Evolutionary conservation across 768 basidiomycete genomes (phyloP).

Genomic region (Cystoderma amianthinum): DNA sequence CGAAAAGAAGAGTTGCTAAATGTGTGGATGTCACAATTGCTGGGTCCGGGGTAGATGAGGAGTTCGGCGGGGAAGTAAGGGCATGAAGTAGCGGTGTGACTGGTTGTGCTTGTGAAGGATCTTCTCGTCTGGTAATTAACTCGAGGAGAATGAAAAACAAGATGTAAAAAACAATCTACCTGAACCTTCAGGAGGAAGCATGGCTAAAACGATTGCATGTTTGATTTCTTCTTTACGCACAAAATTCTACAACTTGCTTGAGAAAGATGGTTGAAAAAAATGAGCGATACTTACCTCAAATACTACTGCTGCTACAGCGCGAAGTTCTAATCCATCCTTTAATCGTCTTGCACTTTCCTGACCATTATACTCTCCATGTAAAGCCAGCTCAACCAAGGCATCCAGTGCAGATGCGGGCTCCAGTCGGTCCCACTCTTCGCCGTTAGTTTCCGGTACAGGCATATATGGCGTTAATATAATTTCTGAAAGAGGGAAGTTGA

Average conservation of each 20-base stretch:
- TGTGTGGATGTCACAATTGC: constrained; percentile 58
- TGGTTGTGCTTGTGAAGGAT: constrained; percentile 29
- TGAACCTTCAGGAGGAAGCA: constrained; percentile 56
- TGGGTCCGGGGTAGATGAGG: constrained; percentile 43
- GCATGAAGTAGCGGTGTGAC: constrained; percentile 65
- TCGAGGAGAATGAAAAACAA: neutral
- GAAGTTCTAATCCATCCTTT: constrained; percentile 65
- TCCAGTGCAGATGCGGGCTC: constrained; percentile 78
- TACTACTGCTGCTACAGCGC: constrained; percentile 70
- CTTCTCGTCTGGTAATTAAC: constrained; percentile 10
- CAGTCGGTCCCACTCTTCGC: constrained; percentile 90
- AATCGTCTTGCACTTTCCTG: constrained; percentile 46
- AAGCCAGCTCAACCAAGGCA: constrained; percentile 70
- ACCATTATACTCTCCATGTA: constrained; percentile 89
- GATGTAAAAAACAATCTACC: constrained; percentile 11
- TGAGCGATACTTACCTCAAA: constrained; percentile 88
- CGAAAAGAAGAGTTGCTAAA: constrained; percentile 71
- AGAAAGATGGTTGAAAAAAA: neutral
- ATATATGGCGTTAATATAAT: constrained; percentile 68
- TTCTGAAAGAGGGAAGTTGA: constrained; percentile 58
- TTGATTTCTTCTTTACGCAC: constrained; percentile 67
- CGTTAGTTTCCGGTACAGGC: constrained; percentile 75
- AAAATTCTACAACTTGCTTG: constrained; percentile 47
- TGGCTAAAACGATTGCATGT: constrained; percentile 62
- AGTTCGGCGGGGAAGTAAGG: constrained; percentile 55